Base-by-base conservation (phyloP, 805 yeast genomes). In the Sugiyamaella smithiae region DNA sequence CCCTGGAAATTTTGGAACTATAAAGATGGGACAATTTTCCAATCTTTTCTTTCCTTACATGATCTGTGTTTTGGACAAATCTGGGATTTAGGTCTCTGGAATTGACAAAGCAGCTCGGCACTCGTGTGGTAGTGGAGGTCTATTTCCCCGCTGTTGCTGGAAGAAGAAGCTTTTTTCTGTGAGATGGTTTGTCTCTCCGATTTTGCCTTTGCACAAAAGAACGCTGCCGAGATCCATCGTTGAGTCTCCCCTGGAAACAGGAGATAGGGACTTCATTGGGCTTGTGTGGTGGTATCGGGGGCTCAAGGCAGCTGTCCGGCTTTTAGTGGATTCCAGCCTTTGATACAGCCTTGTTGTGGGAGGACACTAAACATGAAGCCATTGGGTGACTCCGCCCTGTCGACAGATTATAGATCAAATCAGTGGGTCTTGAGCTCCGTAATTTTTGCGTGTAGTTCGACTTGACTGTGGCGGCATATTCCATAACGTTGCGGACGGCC, bases 401-500 rank as follows among this genome's bases (percentile, higher is more conserved):
- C 95, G 96, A 90, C 96, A 82, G 90, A 85, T 85, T 85, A 84
- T 69, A 86, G 76, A 91, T 59, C 57, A 74, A 87, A 81, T 77
- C 77, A 71, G 68, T 69, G 68, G 61, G 67, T 67, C 64, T 64
- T 58, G 66, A 62, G 64, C 66, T 60, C 65, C 62, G 57, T 45
- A 43, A 62, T 66, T 67, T 41, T 51, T 53, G 42, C 59, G 68
- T 72, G 76, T 64, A 80, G 82, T 87, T 81, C 83, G 86, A 84
- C 74, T 76, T 65, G 69, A 72, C 78, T 71, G 83, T 72, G 75
- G 95, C 97, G 81, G 91, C 95, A 91, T 91, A 91, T 91, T 91
- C 98, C 98, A 91, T 85, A 78, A 88, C 97, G 81, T 91, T 90
- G 84, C 95, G 96, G 77, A 85, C 80, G 86, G 84, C 81, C 85